A percentile compares a stretch with the other conserved stretches of the same genome.
Conservation (phyloP, 305 asterid species). For the Solanum hybrid region DNA sequence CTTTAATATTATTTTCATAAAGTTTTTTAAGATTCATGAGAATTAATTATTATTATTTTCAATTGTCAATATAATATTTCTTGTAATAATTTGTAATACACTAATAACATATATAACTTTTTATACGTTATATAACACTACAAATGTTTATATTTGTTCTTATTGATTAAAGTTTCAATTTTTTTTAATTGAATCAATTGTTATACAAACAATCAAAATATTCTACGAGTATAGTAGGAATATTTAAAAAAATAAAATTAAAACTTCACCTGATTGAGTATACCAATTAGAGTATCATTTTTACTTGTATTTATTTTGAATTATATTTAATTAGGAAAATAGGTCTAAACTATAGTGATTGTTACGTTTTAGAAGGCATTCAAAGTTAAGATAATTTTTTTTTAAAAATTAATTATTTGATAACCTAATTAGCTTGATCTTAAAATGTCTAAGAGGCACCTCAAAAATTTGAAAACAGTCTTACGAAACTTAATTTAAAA, state of each 20-base stretch:
- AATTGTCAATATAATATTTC: no score
- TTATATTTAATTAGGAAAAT: no score
- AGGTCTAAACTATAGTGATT: no score
- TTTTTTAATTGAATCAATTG: no score
- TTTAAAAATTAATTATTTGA: no score
- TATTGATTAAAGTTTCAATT: background rate
- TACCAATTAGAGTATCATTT: background rate
- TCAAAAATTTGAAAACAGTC: background rate
- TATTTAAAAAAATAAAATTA: no score
- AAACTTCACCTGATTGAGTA: background rate
- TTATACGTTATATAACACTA: background rate
- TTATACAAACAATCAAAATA: background rate
- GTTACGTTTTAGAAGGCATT: background rate
- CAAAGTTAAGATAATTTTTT: no score
- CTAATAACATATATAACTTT: background rate
- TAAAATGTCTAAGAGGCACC: background rate
- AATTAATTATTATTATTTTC: no score
- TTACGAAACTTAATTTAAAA: no score
- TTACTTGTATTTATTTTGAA: background rate
- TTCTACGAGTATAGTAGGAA: background rate
- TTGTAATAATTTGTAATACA: background rate
- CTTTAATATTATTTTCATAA: background rate
- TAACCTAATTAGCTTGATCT: background rate
- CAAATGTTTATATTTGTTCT: background rate
- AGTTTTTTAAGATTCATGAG: background rate